Base-by-base conservation (phyloP, 495 filamentous ascomycete genomes). In the Hyaloscypha variabilis region DNA sequence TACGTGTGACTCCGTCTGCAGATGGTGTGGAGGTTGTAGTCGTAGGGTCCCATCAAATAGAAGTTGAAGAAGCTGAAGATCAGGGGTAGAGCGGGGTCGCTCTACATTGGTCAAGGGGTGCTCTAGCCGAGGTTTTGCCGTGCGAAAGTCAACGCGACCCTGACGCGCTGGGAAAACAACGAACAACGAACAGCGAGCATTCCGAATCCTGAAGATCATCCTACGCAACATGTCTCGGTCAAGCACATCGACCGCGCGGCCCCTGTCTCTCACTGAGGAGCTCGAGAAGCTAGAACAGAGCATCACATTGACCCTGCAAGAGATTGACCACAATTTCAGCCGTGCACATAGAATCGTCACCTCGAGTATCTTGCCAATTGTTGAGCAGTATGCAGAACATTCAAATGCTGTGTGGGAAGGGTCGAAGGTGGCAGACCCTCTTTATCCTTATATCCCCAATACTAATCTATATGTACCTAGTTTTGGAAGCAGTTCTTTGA, bases 401-500 rank as follows among this genome's bases (percentile, higher is more conserved):
- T 98, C 95, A 0, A 90, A 89, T 61, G 86, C 92, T 57, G 95
- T 99, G 24, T 99, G 96, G 96, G 93, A 98, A 68, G 92, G 94
- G 34, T 94, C 95, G 57, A 97, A 97, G 86, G 93, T 59, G 19
- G 72, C 24, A 56, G 36, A 58, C 24, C 53, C 1, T 39, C 23
- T 30, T 21, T n/a, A 42, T n/a, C 30, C 36, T 30, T 49, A 54
- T 24, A 19, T 4, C 24, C 21, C 10, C 42, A 53, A 55, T n/a
- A 34, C 62, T 68, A 52, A 72, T 53, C 49, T 53, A 50, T 39
- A 52, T 42, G n/a, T 70, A n/a, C n/a, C n/a, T n/a, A 96, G 91
- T 98, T 97, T 78, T 99, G 95, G 95, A 98, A 97, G 77, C 92
- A 97, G 81, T 98, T 99, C 85, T 99, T 99, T 78, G 95, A 99